Conservation (phyloP, 306 rosid species). For the Cicer yamashitae region DNA sequence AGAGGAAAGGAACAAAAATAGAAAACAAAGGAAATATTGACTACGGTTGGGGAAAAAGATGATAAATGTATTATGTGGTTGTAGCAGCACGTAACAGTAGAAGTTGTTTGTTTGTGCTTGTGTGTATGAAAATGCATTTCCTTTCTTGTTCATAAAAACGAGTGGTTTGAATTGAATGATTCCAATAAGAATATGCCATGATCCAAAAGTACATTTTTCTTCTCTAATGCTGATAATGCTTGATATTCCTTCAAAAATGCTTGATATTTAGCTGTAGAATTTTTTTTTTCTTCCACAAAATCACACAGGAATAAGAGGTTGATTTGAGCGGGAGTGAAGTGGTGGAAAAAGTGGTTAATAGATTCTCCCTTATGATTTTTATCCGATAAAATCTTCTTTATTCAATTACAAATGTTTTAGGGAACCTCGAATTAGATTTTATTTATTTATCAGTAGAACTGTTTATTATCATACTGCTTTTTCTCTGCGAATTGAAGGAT, state of each 20-base stretch:
- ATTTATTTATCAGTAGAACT: too few species aligned
- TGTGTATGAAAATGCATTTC: conserved; percentile 29
- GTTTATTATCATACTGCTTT: too few species aligned
- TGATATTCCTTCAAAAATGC: conserved; percentile 7
- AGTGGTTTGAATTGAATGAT: conserved; percentile 20
- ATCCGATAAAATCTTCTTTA: too few species aligned
- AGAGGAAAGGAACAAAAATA: background rate
- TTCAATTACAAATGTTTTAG: too few species aligned
- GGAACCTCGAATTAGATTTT: too few species aligned
- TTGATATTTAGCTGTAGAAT: background rate
- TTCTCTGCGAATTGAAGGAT: too few species aligned
- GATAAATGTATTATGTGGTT: conserved; percentile 20
- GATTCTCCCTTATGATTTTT: too few species aligned
- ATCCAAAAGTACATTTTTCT: background rate
- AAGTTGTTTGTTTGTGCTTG: conserved; percentile 33
- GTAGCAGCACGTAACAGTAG: background rate
- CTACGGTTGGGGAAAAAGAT: background rate
- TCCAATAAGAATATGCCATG: conserved; percentile 23
- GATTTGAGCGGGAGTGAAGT: conserved; percentile 1
- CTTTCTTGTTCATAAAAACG: conserved; percentile 21
- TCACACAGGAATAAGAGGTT: background rate
- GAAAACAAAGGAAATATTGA: conserved; percentile 26
- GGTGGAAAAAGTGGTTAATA: background rate
- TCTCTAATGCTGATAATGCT: background rate
- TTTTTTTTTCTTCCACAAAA: background rate